phyloP scores from a whole-genome alignment of 2,329 filamentous ascomycete genomes.

The Ophiostoma novo-ulmi region DNA sequence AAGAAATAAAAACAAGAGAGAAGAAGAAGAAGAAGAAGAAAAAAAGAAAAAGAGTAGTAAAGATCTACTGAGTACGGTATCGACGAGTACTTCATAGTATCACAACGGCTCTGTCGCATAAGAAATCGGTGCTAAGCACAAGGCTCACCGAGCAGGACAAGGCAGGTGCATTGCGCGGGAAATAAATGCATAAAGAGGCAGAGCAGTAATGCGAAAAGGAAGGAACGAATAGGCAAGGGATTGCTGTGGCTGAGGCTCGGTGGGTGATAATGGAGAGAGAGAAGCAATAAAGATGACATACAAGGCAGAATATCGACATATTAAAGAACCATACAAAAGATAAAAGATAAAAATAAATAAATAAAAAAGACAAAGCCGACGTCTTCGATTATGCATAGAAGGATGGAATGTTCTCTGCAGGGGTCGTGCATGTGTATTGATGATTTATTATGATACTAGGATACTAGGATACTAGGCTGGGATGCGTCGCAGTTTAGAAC shows the following conservation, averaged over 20 bases:
- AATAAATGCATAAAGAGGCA: not conserved
- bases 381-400: constrained; percentile 9
- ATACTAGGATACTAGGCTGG: not conserved
- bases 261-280: constrained; percentile 1
- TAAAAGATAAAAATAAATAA: not conserved
- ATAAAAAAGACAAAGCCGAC: not conserved
- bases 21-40: not conserved
- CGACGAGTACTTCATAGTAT: not conserved
- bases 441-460: not conserved
- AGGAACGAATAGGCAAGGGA: not conserved
- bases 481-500: not conserved
- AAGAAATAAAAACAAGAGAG: not conserved
- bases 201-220: not conserved
- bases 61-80: not conserved
- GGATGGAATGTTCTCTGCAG: constrained; percentile 12
- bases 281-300: too few relatives aligned
- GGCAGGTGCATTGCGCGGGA: constrained; percentile 6
- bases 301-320: too few relatives aligned
- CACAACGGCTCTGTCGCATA: not conserved
- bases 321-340: not conserved
- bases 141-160: constrained; percentile 9
- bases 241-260: constrained; percentile 11
- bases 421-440: not conserved
- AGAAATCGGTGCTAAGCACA: not conserved
- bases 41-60: not conserved